A percentile compares a stretch with the other conserved stretches of the same genome.
Conservation (phyloP, 257 asterid species). For the Datura wrightii region DNA sequence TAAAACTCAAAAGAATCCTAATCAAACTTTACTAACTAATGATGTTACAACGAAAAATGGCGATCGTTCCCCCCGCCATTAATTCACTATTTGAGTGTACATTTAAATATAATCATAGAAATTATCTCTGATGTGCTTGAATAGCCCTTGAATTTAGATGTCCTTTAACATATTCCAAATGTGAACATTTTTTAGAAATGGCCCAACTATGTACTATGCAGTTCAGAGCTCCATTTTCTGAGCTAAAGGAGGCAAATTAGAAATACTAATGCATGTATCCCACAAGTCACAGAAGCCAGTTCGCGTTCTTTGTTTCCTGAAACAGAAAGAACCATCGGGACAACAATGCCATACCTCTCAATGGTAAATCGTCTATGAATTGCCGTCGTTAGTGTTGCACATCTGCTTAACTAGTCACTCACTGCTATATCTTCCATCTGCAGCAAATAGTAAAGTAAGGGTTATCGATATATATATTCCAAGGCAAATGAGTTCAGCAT, state of each 20-base stretch:
- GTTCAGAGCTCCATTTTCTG: constrained; percentile 42
- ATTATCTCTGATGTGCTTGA: constrained; percentile 47
- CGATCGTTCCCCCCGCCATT: constrained; percentile 34
- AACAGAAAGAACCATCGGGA: constrained; percentile 37
- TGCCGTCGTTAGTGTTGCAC: constrained; percentile 34
- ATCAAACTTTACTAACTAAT: constrained; percentile 44
- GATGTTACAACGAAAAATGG: constrained; percentile 45
- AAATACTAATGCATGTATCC: constrained; percentile 34
- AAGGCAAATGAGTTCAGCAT: constrained; percentile 21
- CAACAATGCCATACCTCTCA: constrained; percentile 37
- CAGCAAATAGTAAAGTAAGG: constrained; percentile 38
- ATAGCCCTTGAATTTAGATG: constrained; percentile 45
- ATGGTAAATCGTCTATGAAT: constrained; percentile 37
- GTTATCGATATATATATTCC: constrained; percentile 31
- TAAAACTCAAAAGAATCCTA: constrained; percentile 42
- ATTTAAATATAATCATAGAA: constrained; percentile 42
- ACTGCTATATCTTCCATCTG: constrained; percentile 79
- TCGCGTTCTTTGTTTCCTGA: constrained; percentile 17
- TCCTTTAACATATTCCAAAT: constrained; percentile 42
- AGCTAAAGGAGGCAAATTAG: constrained; percentile 10
- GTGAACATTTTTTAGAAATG: constrained; percentile 39
- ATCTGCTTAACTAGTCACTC: constrained; percentile 66
- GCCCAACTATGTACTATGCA: constrained; percentile 45
- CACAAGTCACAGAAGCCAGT: constrained; percentile 58
- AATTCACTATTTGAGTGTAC: constrained; percentile 44